These are phyloP conservation scores for Scheffersomyces coipomensis DNA, from an alignment of 805 yeast genomes.

Conservation along the genomic window DNA sequence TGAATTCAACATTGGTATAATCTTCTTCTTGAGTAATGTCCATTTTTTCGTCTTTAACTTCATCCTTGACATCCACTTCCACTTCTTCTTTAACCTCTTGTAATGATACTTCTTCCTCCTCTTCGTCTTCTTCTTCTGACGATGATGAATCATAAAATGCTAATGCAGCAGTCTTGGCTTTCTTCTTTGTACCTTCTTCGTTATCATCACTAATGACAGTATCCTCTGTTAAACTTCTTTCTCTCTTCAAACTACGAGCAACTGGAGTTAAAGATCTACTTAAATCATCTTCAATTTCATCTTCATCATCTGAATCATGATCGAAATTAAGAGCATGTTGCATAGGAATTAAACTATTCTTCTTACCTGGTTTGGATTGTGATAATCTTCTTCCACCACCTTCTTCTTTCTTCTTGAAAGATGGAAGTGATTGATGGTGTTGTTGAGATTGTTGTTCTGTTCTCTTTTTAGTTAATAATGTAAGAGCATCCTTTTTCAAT, in stretches of 20 bases:
- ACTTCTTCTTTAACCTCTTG: constrained; percentile 11
- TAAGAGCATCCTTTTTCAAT: constrained; percentile 24
- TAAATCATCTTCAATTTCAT: constrained; percentile 35
- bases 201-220: constrained; percentile 24
- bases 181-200: constrained; percentile 19
- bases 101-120: constrained; percentile 16
- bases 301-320: constrained; percentile 30
- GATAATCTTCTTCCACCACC: constrained; percentile 4
- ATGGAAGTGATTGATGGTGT: constrained; percentile 22
- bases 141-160: constrained; percentile 35
- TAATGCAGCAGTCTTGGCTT: constrained; percentile 21
- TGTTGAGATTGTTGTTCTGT: constrained; percentile 10
- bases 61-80: constrained; percentile 10
- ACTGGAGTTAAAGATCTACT: constrained; percentile 37
- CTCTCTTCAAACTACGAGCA: constrained; percentile 26
- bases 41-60: constrained; percentile 11
- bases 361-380: constrained; percentile 21
- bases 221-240: constrained; percentile 14
- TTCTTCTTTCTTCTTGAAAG: constrained; percentile 29
- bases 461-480: constrained; percentile 21
- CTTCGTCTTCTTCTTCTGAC: constrained; percentile 25
- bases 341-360: constrained; percentile 44
- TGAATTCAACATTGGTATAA: constrained; percentile 24
- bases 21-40: constrained; percentile 21
- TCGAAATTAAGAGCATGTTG: constrained; percentile 53